A percentile compares a stretch with the other conserved stretches of the same genome.
Conservation (phyloP, 192 early-diverging fungal species). For the Backusella westeae region DNA sequence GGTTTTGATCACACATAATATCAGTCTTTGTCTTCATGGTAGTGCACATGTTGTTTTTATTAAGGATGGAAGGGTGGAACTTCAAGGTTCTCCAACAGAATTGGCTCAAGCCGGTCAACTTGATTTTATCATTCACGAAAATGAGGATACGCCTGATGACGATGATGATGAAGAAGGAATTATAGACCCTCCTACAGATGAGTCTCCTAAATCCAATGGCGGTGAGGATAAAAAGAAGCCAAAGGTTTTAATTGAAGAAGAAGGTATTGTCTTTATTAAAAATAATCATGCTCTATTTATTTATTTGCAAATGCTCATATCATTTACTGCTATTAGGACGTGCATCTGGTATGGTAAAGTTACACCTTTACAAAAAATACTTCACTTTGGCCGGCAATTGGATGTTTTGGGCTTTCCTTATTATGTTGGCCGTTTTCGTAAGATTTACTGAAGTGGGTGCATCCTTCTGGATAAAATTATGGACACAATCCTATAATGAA, state of each 20-base stretch:
- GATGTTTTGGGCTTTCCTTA: slow-evolving; percentile 57
- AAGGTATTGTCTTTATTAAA: slow-evolving; percentile 10
- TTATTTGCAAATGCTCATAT: not conserved
- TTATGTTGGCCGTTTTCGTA: slow-evolving; percentile 35
- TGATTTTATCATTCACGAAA: slow-evolving; percentile 27
- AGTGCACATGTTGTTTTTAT: slow-evolving; percentile 54
- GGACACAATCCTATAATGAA: slow-evolving; percentile 36
- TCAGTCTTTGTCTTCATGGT: slow-evolving; percentile 53
- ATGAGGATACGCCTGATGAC: not conserved
- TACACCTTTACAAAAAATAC: slow-evolving; percentile 76
- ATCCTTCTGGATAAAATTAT: slow-evolving; percentile 63
- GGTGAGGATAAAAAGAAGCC: slow-evolving; percentile 20
- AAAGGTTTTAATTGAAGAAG: slow-evolving; percentile 45
- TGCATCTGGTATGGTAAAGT: slow-evolving; percentile 78
- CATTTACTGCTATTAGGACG: slow-evolving; percentile 37
- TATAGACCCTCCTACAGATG: not conserved
- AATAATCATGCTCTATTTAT: not conserved
- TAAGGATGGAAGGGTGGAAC: slow-evolving; percentile 38
- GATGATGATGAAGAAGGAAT: not conserved
- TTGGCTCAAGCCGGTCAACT: slow-evolving; percentile 22
- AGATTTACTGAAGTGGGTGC: slow-evolving; percentile 49
- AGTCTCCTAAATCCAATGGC: not conserved
- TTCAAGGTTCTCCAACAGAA: slow-evolving; percentile 20
- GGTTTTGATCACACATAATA: slow-evolving; percentile 84
- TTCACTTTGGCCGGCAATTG: slow-evolving; percentile 56